phyloP scores from a whole-genome alignment of 2,329 filamentous ascomycete species.

The Metarhizium rileyi region DNA sequence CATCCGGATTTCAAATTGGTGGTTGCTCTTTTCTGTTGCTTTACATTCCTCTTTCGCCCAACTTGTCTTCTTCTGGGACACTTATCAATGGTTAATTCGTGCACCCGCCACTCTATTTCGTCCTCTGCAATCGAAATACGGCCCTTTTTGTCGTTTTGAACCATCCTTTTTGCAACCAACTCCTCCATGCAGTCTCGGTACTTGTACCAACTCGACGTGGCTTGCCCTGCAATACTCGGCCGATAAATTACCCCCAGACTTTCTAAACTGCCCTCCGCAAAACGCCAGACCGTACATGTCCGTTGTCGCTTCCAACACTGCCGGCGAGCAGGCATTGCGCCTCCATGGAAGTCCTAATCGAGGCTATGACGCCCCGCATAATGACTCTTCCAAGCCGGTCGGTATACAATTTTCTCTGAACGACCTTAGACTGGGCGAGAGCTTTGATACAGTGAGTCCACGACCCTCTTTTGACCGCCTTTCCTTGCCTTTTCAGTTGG shows the following conservation, averaged over 20 bases:
- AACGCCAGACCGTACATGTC: slow-evolving; percentile 5
- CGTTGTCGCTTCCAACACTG: slow-evolving; percentile 3
- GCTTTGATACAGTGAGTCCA: slow-evolving; percentile 8
- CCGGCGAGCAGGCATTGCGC: background rate
- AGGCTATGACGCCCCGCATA: slow-evolving; percentile 3
- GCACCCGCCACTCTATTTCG: no score
- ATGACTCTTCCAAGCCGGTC: background rate
- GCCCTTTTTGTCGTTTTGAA: no score
- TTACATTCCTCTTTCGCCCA: background rate
- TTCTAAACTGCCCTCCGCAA: background rate
- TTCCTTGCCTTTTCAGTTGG: no score
- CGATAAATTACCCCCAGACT: background rate
- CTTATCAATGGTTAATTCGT: no score
- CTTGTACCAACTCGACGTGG: background rate
- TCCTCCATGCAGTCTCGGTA: background rate
- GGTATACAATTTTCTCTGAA: slow-evolving; percentile 6
- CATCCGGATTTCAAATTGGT: background rate
- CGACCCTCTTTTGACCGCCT: background rate
- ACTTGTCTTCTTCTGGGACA: background rate
- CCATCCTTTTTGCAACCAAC: background rate
- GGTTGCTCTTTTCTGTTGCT: background rate
- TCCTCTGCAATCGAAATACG: background rate
- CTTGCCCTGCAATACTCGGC: background rate
- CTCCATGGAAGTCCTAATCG: slow-evolving; percentile 1
- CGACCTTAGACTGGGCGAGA: slow-evolving; percentile 6